A percentile compares a stretch with the other conserved stretches of the same genome.
Conservation (phyloP, 75 land plant species). For the Pseudotsuga menziesii region DNA sequence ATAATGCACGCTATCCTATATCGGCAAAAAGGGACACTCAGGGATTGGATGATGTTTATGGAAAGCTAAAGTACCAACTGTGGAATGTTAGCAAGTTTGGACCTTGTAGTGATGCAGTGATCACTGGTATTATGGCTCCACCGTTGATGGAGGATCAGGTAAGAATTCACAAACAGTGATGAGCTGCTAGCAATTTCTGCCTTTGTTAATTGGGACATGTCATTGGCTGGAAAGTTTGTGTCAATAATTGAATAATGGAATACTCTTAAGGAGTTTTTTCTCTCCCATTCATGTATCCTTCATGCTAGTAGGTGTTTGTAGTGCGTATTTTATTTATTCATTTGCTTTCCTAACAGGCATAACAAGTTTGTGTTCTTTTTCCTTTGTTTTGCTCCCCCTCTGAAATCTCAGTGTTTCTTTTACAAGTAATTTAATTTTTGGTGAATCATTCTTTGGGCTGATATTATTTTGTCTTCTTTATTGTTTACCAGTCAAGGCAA, state of each 20-base stretch:
- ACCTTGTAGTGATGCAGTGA: conserved; percentile 75
- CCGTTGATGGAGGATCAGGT: conserved; percentile 94
- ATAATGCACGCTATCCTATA: conserved; percentile 30
- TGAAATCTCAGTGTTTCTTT: conserved; percentile 7
- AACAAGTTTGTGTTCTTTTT: neutral
- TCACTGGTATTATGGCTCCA: conserved; percentile 85
- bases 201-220: neutral
- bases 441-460: neutral
- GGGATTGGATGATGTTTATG: conserved; percentile 19
- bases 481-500: conserved; percentile 81
- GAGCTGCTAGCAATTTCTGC: neutral
- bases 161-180: neutral
- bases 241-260: neutral
- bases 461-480: conserved; percentile 30
- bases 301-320: neutral
- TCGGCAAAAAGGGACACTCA: conserved; percentile 20
- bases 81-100: conserved; percentile 90
- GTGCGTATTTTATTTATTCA: neutral
- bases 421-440: neutral
- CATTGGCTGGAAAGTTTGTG: neutral
- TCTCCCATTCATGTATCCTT: conserved; percentile 1
- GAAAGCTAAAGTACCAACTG: conserved; percentile 62
- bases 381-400: neutral
- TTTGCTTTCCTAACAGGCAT: neutral
- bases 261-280: neutral